Percentiles rank a stretch among this genome's conserved stretches.
Conservation (phyloP, 2,329 filamentous ascomycete species). For the Iodosphaeria phyllophila region DNA sequence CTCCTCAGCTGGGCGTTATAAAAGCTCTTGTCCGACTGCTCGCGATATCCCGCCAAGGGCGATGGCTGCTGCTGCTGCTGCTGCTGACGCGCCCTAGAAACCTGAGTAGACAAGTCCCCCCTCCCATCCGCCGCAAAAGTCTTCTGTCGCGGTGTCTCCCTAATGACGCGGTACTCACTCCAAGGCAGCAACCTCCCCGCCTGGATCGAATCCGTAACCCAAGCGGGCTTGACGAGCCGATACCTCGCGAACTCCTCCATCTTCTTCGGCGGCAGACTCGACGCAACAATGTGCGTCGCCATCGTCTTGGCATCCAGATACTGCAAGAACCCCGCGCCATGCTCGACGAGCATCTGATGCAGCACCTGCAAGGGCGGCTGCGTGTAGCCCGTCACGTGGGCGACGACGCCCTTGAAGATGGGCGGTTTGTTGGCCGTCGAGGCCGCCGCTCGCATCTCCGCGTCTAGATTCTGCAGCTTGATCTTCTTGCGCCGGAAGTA, state of each 20-base stretch:
- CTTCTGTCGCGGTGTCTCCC: constrained; percentile 70
- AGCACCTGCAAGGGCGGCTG: constrained; percentile 83
- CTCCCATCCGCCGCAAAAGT: constrained; percentile 42
- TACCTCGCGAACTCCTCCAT: constrained; percentile 73
- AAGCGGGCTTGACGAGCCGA: constrained; percentile 83
- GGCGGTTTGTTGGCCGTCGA: constrained; percentile 54
- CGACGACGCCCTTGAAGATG: constrained; percentile 82
- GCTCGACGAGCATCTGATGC: constrained; percentile 69
- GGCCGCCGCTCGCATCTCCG: constrained; percentile 52
- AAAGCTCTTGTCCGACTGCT: constrained; percentile 69
- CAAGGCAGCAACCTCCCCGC: constrained; percentile 72
- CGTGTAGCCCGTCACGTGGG: constrained; percentile 88
- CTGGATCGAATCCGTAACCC: constrained; percentile 78
- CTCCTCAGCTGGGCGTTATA: constrained; percentile 54
- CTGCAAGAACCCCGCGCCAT: constrained; percentile 91
- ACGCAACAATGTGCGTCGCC: constrained; percentile 90
- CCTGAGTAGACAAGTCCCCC: constrained; percentile 49
- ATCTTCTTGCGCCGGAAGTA: constrained; percentile 94
- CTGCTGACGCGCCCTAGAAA: too few species aligned
- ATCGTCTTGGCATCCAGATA: constrained; percentile 90
- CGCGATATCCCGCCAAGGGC: constrained; percentile 45
- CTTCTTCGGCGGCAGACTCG: constrained; percentile 81
- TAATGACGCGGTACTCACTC: constrained; percentile 67
- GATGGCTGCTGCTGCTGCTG: constrained; percentile 27
- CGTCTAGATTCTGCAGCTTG: constrained; percentile 89